Evolutionary conservation across 345 rosid genomes (phyloP), one percentile per base, ranked within the genome.

Genomic region (Dipteronia dyeriana): DNA sequence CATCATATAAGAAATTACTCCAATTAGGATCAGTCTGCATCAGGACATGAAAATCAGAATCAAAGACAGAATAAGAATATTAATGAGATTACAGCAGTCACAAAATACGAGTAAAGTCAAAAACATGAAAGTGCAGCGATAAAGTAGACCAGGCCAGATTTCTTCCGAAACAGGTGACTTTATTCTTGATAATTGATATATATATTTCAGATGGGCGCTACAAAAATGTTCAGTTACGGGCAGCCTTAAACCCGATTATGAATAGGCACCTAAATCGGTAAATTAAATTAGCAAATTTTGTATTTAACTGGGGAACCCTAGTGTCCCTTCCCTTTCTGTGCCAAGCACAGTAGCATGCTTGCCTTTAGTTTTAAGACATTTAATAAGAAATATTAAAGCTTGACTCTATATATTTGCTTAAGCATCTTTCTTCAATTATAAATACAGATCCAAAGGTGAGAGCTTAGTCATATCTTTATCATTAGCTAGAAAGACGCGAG

Each of bases 21-120:
- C 99, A 96, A 79, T 94, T 96, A 67, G 99, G 99, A 84, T 96
- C 99, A 0, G 99, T 96, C 90, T 94, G 94, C 84, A 85, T 4
- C n/a, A 77, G 56, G 49, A 68, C 47, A 74, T 64, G 26, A 56
- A 45, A 45, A 72, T 63, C 9, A 76, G 67, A 71, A 73, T 31
- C 54, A 56, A 83, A 34, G 26, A 39, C 10, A 31, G 62, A 25
- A 64, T 64, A 34, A 70, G 57, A 39, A 22, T 9, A 31, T 19
- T n/a, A 41, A 34, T 14, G 16, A 11, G 22, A n/a, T 63, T 38
- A 51, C 7, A 12, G 6, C 26, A 12, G 16, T 51, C 70, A 20
- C 38, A 11, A 69, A 38, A 57, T 66, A 22, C 16, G 13, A 38
- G 19, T 67, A 20, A 62, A 16, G 10, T 6, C 23, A 60, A 60